Evolutionary conservation across 495 filamentous ascomycete genomes (phyloP).

Genomic region (Penicillium pancosmium): DNA sequence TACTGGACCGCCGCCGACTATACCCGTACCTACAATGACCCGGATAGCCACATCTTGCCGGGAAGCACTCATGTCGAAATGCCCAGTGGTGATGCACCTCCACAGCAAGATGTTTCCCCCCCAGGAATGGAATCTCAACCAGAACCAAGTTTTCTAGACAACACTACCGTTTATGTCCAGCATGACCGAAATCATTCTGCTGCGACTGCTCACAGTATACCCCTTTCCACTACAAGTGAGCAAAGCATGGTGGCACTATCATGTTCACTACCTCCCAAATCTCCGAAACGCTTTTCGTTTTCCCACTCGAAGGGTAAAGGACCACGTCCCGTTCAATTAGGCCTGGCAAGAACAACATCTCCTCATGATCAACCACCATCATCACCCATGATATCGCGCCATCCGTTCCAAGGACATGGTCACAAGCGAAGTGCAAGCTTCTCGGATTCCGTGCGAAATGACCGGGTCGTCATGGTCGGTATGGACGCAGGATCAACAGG

Average conservation of each 20-base stretch:
- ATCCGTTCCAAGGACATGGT: slow-evolving; percentile 48
- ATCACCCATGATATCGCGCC: slow-evolving; percentile 34
- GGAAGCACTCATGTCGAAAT: slow-evolving; percentile 57
- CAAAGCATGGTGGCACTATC: slow-evolving; percentile 70
- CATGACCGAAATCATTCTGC: slow-evolving; percentile 51
- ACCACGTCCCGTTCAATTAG: slow-evolving; percentile 64
- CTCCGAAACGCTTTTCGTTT: slow-evolving; percentile 48
- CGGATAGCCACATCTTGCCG: slow-evolving; percentile 72
- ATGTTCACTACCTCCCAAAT: slow-evolving; percentile 78
- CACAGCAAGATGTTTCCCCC: slow-evolving; percentile 10
- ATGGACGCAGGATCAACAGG: slow-evolving; percentile 15
- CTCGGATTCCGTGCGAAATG: slow-evolving; percentile 84
- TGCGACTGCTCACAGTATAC: slow-evolving; percentile 47
- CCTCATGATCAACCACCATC: slow-evolving; percentile 32
- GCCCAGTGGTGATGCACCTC: slow-evolving; percentile 18
- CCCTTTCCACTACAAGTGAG: slow-evolving; percentile 54
- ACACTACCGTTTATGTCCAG: slow-evolving; percentile 23
- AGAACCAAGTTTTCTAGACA: slow-evolving; percentile 37
- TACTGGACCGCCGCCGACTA: slow-evolving; percentile 81
- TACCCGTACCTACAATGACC: slow-evolving; percentile 52
- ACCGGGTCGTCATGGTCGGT: slow-evolving; percentile 56
- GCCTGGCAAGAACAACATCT: slow-evolving; percentile 25
- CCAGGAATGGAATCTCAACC: slow-evolving; percentile 4
- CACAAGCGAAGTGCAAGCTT: slow-evolving; percentile 79
- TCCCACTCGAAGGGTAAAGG: slow-evolving; percentile 47